Evolutionary conservation across 1,284 basidiomycete species (phyloP), one percentile per base, ranked within the genome.

Genomic region (Ceratobasidium sp.): DNA sequence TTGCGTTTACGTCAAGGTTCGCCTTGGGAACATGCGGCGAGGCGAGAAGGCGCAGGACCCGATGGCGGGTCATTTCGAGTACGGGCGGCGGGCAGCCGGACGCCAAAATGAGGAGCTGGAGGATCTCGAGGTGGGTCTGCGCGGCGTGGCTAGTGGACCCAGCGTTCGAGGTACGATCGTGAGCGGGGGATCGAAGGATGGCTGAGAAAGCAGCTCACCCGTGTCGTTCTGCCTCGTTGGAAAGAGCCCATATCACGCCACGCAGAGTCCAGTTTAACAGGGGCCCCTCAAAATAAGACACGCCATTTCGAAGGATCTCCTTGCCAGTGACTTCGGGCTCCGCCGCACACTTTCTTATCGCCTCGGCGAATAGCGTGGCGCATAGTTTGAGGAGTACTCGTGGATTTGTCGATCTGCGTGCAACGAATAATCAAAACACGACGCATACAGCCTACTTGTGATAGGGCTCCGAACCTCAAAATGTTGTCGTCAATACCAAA

Each of bases 401-500:
- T 0, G 90, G 92, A 73, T 88, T 87, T 2, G 91, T 93, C 16
- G 89, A 87, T 76, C 91, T 92, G 79, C 16, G 14, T 31, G n/a
- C 29, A 27, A 49, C 63, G 43, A 19, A 75, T 65, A 29, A 76
- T 48, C 11, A 58, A 69, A 41, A 39, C 34, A 27, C 31, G 51
- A 34, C 24, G 58, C 29, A 22, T 49, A 29, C 22, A 22, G 24
- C 39, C 22, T 13, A 14, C 19, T 27, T 39, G 34, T 59, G 31
- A 34, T 43, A 14, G 51, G 24, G 37, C 19, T 13, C 76, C 79
- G 77, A 80, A 91, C 91, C 92, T 85, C 22, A 94, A 83, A 73
- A 93, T 90, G 9, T 86, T 88, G 79, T 94, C 92, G 76, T 92
- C 92, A 34, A 94, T 93, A 1, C 92, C 92, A 80, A 93, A 92